These are phyloP conservation scores for Strobilomyces confusus DNA, from an alignment of 768 basidiomycete species.

Conservation along the genomic window DNA sequence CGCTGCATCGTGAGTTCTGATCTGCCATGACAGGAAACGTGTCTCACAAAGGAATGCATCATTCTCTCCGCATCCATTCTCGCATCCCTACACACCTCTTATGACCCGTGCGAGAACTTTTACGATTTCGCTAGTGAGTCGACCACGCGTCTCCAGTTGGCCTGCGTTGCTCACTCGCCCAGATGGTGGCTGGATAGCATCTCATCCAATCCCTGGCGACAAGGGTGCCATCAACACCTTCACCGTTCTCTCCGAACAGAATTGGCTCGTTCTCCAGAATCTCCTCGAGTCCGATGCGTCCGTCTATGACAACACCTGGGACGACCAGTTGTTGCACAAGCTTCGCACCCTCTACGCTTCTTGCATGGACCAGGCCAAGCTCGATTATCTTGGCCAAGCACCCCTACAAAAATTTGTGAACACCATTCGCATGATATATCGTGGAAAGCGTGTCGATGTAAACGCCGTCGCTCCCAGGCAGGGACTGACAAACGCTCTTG, in stretches of 20 bases:
- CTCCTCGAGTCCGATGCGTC: slow-evolving; percentile 53
- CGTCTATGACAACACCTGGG: slow-evolving; percentile 40
- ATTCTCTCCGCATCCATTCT: slow-evolving; percentile 79
- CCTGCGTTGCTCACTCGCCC: slow-evolving; percentile 4
- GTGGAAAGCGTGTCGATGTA: slow-evolving; percentile 45
- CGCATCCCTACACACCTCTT: slow-evolving; percentile 68
- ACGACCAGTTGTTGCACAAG: slow-evolving; percentile 57
- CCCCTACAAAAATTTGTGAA: slow-evolving; percentile 70
- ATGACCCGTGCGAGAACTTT: slow-evolving; percentile 95
- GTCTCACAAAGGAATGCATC: slow-evolving; percentile 78
- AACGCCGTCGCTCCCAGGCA: slow-evolving; percentile 34
- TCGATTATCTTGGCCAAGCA: slow-evolving; percentile 67
- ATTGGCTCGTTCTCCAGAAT: slow-evolving; percentile 70
- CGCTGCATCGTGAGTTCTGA: too few relatives aligned
- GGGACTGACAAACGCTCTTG: slow-evolving; percentile 77
- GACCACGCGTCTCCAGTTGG: not conserved
- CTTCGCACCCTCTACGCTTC: slow-evolving; percentile 71
- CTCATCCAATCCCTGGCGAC: slow-evolving; percentile 83
- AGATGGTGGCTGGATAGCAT: slow-evolving; percentile 88
- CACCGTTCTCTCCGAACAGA: slow-evolving; percentile 65
- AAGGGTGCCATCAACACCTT: slow-evolving; percentile 73
- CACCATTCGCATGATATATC: slow-evolving; percentile 56
- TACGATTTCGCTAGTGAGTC: slow-evolving; percentile 87
- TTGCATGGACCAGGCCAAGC: slow-evolving; percentile 74
- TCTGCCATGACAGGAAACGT: slow-evolving; percentile 56